Evolutionary conservation across 2,329 filamentous ascomycete genomes (phyloP), one percentile per base, ranked within the genome.

Genomic region (Diaporthe capsici): DNA sequence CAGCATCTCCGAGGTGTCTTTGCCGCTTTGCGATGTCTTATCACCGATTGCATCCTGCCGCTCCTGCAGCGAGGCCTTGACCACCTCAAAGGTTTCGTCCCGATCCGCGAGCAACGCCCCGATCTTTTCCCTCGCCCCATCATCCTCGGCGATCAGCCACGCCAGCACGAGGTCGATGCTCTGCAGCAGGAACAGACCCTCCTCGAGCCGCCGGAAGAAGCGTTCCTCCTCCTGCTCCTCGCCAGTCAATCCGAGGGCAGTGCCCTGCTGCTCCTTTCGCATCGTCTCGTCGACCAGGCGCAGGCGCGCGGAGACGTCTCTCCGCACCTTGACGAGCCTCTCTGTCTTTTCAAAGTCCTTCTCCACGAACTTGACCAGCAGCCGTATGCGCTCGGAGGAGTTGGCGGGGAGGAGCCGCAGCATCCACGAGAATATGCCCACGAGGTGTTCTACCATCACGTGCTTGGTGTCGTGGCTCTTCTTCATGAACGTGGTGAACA

Each of bases 311-410:
- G 90, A 89, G 82, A 95, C 98, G 17, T 94, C 93, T 65, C 91
- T 86, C 55, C 96, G 90, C 65, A 98, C 84, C 76, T 89, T 87
- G 49, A 98, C 83, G 6, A 98, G 87, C 81, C 92, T 94, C 8
- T 82, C 86, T 51, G 95, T 91, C 87, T 98, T 98, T 79, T 93
- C 95, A 82, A 97, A 98, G 78, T 98, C 92, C 82, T 95, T 98
- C 83, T 99, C 97, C 25, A 98, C 94, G 80, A 98, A 98, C 82
- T 99, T 99, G 65, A 96, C 96, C 5, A 98, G 89, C 0, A 93
- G 90, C 5, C 97, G 91, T 79, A 98, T 97, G 8, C 97, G 91
- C 44, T 92, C 89, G 0, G 94, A 88, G 1, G 94, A 95, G 44
- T 95, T 91, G 22, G 92, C 94, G 0, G 96, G 95, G 1, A 99